Evolutionary conservation across 2,329 filamentous ascomycete species (phyloP), one percentile per base, ranked within the genome.

Genomic region (Fusarium keratoplasticum): DNA sequence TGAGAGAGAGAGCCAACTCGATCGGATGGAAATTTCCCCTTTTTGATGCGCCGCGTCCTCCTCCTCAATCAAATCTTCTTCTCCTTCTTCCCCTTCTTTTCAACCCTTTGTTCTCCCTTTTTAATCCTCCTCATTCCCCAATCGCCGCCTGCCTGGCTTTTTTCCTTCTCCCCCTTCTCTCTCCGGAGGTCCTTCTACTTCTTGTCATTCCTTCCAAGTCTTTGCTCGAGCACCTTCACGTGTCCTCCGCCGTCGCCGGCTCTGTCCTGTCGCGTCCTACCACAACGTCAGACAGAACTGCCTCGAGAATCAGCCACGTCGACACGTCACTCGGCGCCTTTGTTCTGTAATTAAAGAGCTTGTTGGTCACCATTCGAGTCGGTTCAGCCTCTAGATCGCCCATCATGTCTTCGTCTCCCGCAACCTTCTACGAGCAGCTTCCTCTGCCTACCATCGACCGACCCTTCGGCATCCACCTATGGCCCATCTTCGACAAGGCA

Each of bases 401-500:
- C 78, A 77, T 70, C 80, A 84, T 84, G 81, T 82, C 82, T 65
- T 73, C 79, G 61, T 74, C 80, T 61, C 81, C 86, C 65, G 81
- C 85, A 69, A 83, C 85, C 72, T 85, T 89, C 74, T 87, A 84
- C 84, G 86, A 89, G 80, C 84, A 88, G 78, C 79, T 91, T 71
- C 88, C 94, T 82, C 82, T 91, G 76, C 96, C 96, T 66, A 95
- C 95, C 72, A 88, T 98, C 84, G 95, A 98, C 83, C 91, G 94
- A 75, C 96, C 96, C 36, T 98, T 98, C 80, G 96, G 96, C 83
- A 87, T 98, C 77, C 89, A 94, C 74, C 86, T 98, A 84, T 98
- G 96, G 96, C 95, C 96, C 78, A 91, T 97, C 85, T 98, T 98
- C 89, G 93, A 93, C 86, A 94, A 95, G 87, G 92, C 88, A 78